A percentile compares a stretch with the other conserved stretches of the same genome.
phyloP scores from a whole-genome alignment of 306 rosid genomes.

The Rubus idaeus region DNA sequence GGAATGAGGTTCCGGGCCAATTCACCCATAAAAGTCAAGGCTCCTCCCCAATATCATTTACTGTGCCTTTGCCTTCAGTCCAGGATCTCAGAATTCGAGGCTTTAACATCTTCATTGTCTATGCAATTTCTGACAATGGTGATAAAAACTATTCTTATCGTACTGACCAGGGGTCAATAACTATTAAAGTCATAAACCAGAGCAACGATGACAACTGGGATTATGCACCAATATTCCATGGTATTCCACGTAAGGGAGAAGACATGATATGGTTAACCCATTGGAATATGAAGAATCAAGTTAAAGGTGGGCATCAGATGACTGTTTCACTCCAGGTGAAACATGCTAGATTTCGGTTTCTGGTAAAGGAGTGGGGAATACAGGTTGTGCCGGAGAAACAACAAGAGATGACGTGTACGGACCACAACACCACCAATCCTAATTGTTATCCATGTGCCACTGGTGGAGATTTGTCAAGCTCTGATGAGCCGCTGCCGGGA shows the following conservation, averaged over 20 bases:
- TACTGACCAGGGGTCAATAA: not conserved
- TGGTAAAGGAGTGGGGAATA: not conserved
- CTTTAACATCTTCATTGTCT: not conserved
- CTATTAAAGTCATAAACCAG: not conserved
- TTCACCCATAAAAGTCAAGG: not conserved
- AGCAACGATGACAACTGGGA: conserved; percentile 5
- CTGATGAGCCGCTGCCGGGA: not conserved
- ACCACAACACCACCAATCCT: not conserved
- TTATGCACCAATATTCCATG: not conserved
- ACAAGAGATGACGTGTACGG: too few relatives aligned
- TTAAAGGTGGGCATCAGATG: not conserved
- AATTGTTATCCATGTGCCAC: too few relatives aligned
- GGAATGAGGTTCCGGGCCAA: not conserved
- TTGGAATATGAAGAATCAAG: not conserved
- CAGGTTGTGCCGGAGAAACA: not conserved
- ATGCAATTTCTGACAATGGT: not conserved
- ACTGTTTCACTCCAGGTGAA: not conserved
- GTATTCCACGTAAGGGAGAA: not conserved
- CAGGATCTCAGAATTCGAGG: not conserved
- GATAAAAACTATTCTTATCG: not conserved
- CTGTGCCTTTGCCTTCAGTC: not conserved
- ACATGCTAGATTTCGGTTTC: not conserved
- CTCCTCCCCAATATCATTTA: not conserved
- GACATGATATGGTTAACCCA: conserved; percentile 12
- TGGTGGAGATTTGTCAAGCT: not conserved